Conservation (phyloP, 2,329 filamentous ascomycete species). For the Penicillium polonicum region DNA sequence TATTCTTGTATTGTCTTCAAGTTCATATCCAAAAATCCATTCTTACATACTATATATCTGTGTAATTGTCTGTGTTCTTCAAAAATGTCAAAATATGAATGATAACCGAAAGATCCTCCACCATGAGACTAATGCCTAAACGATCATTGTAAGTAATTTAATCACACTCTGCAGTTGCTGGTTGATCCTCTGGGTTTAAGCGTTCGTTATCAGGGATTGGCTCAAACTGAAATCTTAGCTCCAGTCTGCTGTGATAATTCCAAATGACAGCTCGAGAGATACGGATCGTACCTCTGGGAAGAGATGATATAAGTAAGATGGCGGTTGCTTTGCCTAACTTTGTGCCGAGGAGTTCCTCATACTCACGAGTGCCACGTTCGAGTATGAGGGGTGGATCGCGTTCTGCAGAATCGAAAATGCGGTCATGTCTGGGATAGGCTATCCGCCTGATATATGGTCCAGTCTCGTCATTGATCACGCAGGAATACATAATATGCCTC, state of each 20-base stretch:
- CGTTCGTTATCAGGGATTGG: background rate
- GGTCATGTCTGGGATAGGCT: background rate
- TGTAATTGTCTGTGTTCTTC: no score
- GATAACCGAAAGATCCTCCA: background rate
- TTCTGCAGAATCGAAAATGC: fast-evolving
- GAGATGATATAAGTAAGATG: background rate
- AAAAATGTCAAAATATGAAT: background rate
- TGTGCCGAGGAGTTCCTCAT: background rate
- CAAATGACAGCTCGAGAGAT: background rate
- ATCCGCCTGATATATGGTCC: background rate
- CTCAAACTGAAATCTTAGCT: background rate
- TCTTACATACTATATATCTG: background rate
- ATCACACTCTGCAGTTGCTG: background rate
- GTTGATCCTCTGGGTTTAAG: background rate
- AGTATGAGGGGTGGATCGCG: background rate
- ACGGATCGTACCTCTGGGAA: background rate
- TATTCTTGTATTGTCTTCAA: background rate
- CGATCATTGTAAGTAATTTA: background rate
- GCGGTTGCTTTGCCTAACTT: background rate
- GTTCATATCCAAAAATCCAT: background rate
- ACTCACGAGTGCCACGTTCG: background rate
- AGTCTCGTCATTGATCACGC: background rate
- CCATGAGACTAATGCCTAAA: background rate
- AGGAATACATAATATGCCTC: background rate
- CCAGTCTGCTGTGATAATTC: background rate